These are phyloP conservation scores for Boletellus deceptivus DNA, from an alignment of 1,284 basidiomycete species.

Conservation along the genomic window DNA sequence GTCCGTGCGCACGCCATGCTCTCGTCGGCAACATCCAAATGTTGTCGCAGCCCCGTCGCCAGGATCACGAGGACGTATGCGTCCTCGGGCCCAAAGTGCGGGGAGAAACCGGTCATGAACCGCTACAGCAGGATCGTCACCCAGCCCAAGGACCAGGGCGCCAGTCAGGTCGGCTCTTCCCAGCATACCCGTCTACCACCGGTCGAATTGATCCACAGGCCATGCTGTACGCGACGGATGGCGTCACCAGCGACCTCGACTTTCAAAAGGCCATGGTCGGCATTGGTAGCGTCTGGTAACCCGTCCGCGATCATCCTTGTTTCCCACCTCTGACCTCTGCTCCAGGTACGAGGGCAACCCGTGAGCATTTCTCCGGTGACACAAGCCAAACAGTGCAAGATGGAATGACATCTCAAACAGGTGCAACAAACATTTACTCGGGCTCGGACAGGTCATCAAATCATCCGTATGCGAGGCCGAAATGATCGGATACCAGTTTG, in stretches of 20 bases:
- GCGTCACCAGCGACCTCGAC: conserved; percentile 74
- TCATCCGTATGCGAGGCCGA: conserved; percentile 71
- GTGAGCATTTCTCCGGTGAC: conserved; percentile 42
- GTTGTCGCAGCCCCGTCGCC: conserved; percentile 15
- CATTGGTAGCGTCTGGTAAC: conserved; percentile 90
- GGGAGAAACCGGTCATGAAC: conserved; percentile 67
- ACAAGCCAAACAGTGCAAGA: background rate
- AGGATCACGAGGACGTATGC: conserved; percentile 39
- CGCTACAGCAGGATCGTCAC: conserved; percentile 83
- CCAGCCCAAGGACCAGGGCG: conserved; percentile 89
- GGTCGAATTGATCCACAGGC: conserved; percentile 50
- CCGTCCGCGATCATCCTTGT: conserved; percentile 14
- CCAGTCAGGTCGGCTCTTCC: conserved; percentile 68
- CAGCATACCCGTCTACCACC: background rate
- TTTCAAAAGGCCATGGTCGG: conserved; percentile 95
- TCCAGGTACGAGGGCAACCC: conserved; percentile 88
- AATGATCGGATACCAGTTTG: conserved; percentile 95
- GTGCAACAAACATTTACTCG: conserved; percentile 90
- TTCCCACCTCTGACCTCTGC: conserved; percentile 10
- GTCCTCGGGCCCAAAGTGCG: conserved; percentile 39
- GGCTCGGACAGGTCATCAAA: conserved; percentile 86
- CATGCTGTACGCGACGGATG: conserved; percentile 96
- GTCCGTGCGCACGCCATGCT: conserved; percentile 17
- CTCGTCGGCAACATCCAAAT: conserved; percentile 18
- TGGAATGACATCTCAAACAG: conserved; percentile 39